Base-by-base conservation (phyloP, 169 alveolate genomes). In the Eimeria sp. region DNA sequence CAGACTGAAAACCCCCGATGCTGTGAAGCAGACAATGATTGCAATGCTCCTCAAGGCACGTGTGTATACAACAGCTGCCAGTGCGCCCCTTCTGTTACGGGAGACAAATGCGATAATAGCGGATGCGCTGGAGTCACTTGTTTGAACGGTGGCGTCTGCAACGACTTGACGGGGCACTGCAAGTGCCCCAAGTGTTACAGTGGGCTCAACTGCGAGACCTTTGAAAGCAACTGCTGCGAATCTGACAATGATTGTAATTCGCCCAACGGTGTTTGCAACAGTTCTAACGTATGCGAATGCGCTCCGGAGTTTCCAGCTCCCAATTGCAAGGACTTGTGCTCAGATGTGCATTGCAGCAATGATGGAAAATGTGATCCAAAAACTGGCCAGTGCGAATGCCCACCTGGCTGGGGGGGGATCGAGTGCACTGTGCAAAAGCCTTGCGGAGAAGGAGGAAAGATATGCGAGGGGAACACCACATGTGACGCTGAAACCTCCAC, bases 51-150 rank as follows among this genome's bases (percentile, higher is more conserved):
- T 30, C 70, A 89, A 22, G 95, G 87, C 51, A 82, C 61, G 58
- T 94, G 96, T 80, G 89, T 47, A 25, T 61, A 30, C 88, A 49
- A 45, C 89, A 65, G 76, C 67, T 94, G 96, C 40, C 57, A 82
- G 45, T 94, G 96, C 43, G 82, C 63, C 49, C 80, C 96, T 20
- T 61, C 89, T 25, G 13, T 94, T 30, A 89, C 94, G 25, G 96
- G 96, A 22, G 89, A 40, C 94, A 94, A 84, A n/a, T 94, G 96
- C 89, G 84, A 63, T 30, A 72, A 67, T 54, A 27, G n/a, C 9
- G 94, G 94, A 18, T 94, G 96, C 73, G 57, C 58, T 34, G 96
- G 94, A 11, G 96, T 83, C 25, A 70, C 94, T 13, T 94, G 96
- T 70, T 16, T n/a, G 78, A 84, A 84, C 40, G 96, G 94, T 58